A percentile compares a stretch with the other conserved stretches of the same genome.
Conservation (phyloP, 805 yeast species). For the Sugiyamaella smithiae region DNA sequence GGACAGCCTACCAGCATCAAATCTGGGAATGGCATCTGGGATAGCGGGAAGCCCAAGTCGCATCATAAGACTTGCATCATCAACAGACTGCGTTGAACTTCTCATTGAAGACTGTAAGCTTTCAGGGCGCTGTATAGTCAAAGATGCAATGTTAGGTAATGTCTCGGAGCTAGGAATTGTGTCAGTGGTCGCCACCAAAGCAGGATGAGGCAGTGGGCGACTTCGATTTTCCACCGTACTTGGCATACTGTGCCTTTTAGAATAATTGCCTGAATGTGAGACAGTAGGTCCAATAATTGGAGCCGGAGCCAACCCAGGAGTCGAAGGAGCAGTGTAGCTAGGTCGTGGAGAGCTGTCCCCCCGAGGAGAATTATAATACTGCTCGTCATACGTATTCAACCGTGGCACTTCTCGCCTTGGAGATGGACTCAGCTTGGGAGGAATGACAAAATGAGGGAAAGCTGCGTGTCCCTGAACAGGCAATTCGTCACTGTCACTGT, state of each 20-base stretch:
- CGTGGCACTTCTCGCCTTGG: background rate
- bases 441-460: background rate
- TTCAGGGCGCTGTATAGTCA: background rate
- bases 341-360: too few species aligned
- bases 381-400: background rate
- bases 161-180: background rate
- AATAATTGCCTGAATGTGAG: too few species aligned
- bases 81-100: constrained; percentile 19
- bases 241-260: constrained; percentile 1
- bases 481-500: background rate
- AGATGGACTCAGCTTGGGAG: background rate
- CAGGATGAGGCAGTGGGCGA: background rate
- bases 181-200: background rate
- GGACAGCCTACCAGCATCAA: constrained; percentile 23
- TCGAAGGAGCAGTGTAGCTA: too few species aligned
- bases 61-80: constrained; percentile 20
- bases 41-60: constrained; percentile 24
- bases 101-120: constrained; percentile 11
- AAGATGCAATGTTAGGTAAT: background rate
- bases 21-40: constrained; percentile 20
- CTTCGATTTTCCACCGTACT: background rate
- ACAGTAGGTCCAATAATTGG: too few species aligned
- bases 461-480: background rate
- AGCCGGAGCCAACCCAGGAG: too few species aligned
- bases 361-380: too few species aligned